Base-by-base conservation (phyloP, 768 basidiomycete species). In the Leccinum barrowsii region DNA sequence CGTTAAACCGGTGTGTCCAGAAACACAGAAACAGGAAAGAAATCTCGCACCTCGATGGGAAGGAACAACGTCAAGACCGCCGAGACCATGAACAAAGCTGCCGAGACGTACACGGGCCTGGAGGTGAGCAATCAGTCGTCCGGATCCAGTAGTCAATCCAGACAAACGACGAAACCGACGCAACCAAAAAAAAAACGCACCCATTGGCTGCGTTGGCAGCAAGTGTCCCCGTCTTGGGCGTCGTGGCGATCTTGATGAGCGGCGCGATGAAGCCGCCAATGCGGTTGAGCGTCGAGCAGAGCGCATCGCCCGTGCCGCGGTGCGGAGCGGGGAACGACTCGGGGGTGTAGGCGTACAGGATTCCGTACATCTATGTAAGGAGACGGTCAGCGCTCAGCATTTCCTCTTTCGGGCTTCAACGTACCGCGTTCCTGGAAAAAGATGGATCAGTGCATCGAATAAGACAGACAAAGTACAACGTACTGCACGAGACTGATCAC, bases 281-380 rank as follows among this genome's bases (percentile, higher is more conserved):
- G 35, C 79, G 74, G 63, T 83, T 83, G 62, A 82, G 74, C 15
- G 75, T 78, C 59, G 75, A 76, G 60, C 69, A 78, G 62, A 76
- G 76, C 3, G 82, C 82, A 56, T 82, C 79, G 10, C 81, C 82
- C 0, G 82, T 82, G 3, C 83, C 83, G 35, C 83, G 77, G 60
- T 82, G 80, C 3, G 81, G 79, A 0, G 81, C 80, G 0, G 83
- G 80, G 72, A 85, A 85, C 19, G 82, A 80, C 64, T 85, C 83
- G 1, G 83, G 83, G 7, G 83, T 84, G 62, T 83, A 83, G 2
- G 82, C 82, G 54, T 79, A 85, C 13, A 83, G 71, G 10, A 82
- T 75, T 10, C 80, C 82, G 58, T 82, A 82, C 79, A 80, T 79
- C 77, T 70, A 30, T 34, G n/a, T n/a, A 4, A 12, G 28, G 35